Conservation (phyloP, 306 rosid genomes). For the Macrotyloma uniflorum region DNA sequence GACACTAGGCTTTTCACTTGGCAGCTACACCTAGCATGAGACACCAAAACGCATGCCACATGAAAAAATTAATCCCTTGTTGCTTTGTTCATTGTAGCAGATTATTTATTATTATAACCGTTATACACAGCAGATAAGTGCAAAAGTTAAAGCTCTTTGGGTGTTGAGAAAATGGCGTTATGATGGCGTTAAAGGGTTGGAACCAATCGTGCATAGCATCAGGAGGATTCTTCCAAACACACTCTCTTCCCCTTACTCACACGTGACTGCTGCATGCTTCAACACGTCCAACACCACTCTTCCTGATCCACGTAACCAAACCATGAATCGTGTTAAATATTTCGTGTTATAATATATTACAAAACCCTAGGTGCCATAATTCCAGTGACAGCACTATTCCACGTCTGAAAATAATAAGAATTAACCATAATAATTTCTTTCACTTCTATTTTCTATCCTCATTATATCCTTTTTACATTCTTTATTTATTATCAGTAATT, state of each 20-base stretch:
- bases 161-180: not conserved
- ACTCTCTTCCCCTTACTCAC: slow-evolving; percentile 9
- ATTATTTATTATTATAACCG: not conserved
- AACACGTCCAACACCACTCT: slow-evolving; percentile 38
- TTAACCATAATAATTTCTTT: not conserved
- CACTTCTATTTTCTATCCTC: not conserved
- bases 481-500: not conserved
- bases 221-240: not conserved
- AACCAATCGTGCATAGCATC: not conserved
- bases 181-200: slow-evolving; percentile 3
- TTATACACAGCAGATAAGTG: not conserved
- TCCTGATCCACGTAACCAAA: slow-evolving; percentile 29
- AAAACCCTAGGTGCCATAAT: not conserved
- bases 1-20: slow-evolving; percentile 58
- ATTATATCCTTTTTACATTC: not conserved
- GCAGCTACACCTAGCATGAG: not conserved
- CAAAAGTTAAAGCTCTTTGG: slow-evolving; percentile 24
- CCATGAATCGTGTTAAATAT: not conserved
- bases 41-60: not conserved
- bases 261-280: slow-evolving; percentile 39
- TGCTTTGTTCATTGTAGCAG: not conserved
- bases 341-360: not conserved
- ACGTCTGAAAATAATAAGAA: not conserved
- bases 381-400: not conserved
- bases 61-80: not conserved